Conservation (phyloP, 23 red algal genomes). For the Agarophyton chilense region DNA sequence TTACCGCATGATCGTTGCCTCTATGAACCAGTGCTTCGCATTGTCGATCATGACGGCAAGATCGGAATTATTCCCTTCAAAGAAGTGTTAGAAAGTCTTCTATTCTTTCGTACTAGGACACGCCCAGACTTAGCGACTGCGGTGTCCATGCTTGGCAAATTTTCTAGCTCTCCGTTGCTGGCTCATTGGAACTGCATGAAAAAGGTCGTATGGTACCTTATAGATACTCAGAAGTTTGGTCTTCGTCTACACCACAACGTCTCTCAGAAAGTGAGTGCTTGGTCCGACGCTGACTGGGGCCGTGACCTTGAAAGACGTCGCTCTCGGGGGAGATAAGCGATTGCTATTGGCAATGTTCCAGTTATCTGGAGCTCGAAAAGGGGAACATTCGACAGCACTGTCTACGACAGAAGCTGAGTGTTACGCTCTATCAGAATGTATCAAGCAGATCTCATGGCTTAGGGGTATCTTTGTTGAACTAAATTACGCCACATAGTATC, state of each 20-base stretch:
- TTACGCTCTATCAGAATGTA: conserved; percentile 27
- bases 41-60: too few relatives aligned
- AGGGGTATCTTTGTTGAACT: background rate
- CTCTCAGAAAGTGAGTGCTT: background rate
- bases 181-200: conserved; percentile 23
- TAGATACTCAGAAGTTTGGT: too few relatives aligned
- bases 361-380: conserved; percentile 31
- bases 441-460: background rate
- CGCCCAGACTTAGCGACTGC: background rate
- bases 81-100: background rate
- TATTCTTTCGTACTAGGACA: conserved; percentile 16
- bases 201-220: too few relatives aligned
- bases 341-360: background rate
- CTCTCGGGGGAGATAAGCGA: background rate
- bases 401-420: conserved; percentile 3
- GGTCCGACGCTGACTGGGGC: conserved; percentile 12
- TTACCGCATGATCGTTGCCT: too few relatives aligned
- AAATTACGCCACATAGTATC: too few relatives aligned
- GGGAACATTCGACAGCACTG: too few relatives aligned
- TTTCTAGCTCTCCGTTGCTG: background rate
- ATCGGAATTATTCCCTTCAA: too few relatives aligned
- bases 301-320: background rate
- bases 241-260: too few relatives aligned
- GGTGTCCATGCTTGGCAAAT: conserved; percentile 15
- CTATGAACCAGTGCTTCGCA: too few relatives aligned